Conservation (phyloP, 495 filamentous ascomycete species). For the Thermochaetoides thermophila region DNA sequence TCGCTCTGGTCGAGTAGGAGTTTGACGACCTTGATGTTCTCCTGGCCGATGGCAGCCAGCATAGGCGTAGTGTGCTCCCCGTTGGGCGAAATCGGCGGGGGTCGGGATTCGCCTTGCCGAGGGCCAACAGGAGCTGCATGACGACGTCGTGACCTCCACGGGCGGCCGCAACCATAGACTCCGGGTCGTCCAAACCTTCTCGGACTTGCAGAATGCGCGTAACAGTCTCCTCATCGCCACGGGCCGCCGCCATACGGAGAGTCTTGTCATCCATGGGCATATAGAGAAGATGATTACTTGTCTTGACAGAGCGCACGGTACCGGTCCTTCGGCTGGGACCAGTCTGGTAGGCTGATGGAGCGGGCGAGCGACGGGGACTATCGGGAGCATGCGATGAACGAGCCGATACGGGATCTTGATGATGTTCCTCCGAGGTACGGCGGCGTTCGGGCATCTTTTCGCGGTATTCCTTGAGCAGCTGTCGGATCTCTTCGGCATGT, state of each 20-base stretch:
- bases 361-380: constrained; percentile 51
- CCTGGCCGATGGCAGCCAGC: constrained; percentile 82
- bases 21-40: constrained; percentile 67
- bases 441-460: constrained; percentile 33
- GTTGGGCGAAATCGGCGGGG: constrained; percentile 41
- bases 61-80: constrained; percentile 71
- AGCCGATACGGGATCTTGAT: constrained; percentile 37
- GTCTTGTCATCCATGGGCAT: constrained; percentile 51
- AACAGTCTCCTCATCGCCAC: constrained; percentile 69
- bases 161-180: constrained; percentile 79
- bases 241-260: constrained; percentile 62
- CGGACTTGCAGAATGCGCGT: constrained; percentile 67
- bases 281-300: constrained; percentile 38
- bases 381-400: constrained; percentile 53
- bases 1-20: constrained; percentile 62
- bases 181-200: constrained; percentile 53
- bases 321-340: constrained; percentile 25
- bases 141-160: constrained; percentile 80
- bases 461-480: constrained; percentile 37
- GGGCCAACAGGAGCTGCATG: constrained; percentile 68
- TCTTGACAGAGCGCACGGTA: constrained; percentile 37
- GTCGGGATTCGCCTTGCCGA: constrained; percentile 66
- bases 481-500: constrained; percentile 42
- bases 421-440: constrained; percentile 51
- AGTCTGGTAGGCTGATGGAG: constrained; percentile 22